Conservation (phyloP, 192 early-diverging fungal species). For the Physocladia obscura region DNA sequence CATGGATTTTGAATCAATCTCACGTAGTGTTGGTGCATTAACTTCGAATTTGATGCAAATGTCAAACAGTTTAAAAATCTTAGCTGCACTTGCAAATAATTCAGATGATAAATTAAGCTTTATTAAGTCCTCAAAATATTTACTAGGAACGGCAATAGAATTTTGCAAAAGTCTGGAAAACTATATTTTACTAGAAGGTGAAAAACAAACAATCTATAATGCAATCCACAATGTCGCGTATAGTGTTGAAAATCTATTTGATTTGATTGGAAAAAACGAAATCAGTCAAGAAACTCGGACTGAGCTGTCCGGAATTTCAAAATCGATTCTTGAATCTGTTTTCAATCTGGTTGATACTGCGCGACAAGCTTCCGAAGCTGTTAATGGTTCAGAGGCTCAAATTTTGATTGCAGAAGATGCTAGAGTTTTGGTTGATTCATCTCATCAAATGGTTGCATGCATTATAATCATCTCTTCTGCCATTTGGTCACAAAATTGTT, state of each 20-base stretch:
- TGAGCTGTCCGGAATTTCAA: slow-evolving; percentile 47
- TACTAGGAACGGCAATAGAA: slow-evolving; percentile 33
- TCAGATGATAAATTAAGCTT: slow-evolving; percentile 42
- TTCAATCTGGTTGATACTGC: slow-evolving; percentile 39
- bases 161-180: slow-evolving; percentile 43
- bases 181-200: slow-evolving; percentile 40
- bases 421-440: slow-evolving; percentile 33
- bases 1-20: slow-evolving; percentile 58
- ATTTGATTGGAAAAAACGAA: slow-evolving; percentile 47
- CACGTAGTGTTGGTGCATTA: slow-evolving; percentile 41
- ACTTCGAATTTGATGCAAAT: slow-evolving; percentile 52
- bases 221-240: slow-evolving; percentile 34
- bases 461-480: slow-evolving; percentile 40
- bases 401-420: slow-evolving; percentile 37
- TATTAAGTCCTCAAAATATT: slow-evolving; percentile 32
- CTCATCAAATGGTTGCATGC: slow-evolving; percentile 40
- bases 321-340: slow-evolving; percentile 37
- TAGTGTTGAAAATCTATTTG: slow-evolving; percentile 35
- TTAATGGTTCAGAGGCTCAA: slow-evolving; percentile 36
- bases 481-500: slow-evolving; percentile 38
- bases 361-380: slow-evolving; percentile 29
- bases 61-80: slow-evolving; percentile 54
- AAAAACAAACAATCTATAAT: slow-evolving; percentile 39
- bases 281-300: slow-evolving; percentile 45
- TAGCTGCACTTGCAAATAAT: slow-evolving; percentile 40